Conservation (phyloP, 176 grass and related monocot genomes). For the Eremochloa ophiuroides region DNA sequence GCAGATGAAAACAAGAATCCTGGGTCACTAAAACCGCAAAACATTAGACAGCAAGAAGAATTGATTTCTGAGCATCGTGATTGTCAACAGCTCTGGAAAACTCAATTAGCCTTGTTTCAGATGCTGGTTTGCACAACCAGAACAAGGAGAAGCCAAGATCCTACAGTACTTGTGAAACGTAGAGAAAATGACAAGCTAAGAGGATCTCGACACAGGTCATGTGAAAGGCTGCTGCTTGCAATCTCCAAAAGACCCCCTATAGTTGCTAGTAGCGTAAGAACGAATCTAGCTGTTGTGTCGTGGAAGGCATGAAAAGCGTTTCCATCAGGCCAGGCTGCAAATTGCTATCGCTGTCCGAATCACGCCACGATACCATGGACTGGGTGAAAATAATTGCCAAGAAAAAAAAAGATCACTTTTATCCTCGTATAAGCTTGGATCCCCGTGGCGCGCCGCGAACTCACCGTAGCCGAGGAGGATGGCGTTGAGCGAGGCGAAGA, state of each 20-base stretch:
- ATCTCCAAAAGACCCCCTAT: background rate
- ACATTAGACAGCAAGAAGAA: background rate
- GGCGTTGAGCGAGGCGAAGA: slow-evolving; percentile 56
- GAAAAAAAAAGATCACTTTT: background rate
- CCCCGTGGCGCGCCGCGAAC: background rate
- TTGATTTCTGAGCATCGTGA: background rate
- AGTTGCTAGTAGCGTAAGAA: background rate
- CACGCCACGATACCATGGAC: background rate
- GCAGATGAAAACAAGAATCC: slow-evolving; percentile 23
- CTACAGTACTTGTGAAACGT: background rate
- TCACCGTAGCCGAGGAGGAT: slow-evolving; percentile 61
- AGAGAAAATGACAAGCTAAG: background rate
- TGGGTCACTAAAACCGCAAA: background rate
- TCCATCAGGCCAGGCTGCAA: background rate
- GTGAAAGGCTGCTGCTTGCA: background rate
- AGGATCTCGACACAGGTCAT: background rate
- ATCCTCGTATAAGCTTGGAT: background rate
- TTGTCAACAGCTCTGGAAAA: background rate
- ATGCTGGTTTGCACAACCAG: slow-evolving; percentile 3
- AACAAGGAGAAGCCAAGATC: background rate
- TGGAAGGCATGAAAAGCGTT: slow-evolving; percentile 11
- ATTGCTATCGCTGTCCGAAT: slow-evolving; percentile 4
- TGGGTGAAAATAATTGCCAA: background rate
- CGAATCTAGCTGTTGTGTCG: background rate
- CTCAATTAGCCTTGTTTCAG: background rate